Conservation (phyloP, 208 protist species). For the Acanthamoeba lenticulata region DNA sequence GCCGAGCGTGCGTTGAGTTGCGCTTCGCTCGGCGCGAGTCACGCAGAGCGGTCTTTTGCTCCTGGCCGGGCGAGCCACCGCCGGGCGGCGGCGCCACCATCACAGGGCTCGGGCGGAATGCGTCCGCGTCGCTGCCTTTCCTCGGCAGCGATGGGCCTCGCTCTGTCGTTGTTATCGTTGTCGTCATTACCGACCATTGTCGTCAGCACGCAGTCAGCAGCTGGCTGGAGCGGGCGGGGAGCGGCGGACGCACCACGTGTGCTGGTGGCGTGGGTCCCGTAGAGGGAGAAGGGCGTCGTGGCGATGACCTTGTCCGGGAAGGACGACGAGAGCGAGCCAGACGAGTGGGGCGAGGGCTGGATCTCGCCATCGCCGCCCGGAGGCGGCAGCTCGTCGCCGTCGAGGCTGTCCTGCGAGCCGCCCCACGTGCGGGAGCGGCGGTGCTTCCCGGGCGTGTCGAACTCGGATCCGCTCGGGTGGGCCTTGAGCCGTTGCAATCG, state of each 20-base stretch:
- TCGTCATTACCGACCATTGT: too few relatives aligned
- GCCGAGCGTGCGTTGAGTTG: background rate
- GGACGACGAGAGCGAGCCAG: too few relatives aligned
- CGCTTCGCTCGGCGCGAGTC: background rate
- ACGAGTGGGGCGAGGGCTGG: too few relatives aligned
- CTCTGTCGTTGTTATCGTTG: too few relatives aligned
- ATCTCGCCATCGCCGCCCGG: background rate
- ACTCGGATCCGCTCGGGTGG: background rate
- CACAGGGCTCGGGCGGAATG: too few relatives aligned
- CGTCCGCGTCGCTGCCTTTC: background rate
- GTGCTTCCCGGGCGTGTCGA: background rate
- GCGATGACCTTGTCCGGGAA: too few relatives aligned
- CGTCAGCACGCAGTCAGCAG: too few relatives aligned
- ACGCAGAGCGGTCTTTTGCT: background rate
- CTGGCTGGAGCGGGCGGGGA: too few relatives aligned
- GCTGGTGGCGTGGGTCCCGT: too few relatives aligned
- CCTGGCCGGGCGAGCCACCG: background rate
- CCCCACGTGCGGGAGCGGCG: slow-evolving; percentile 27
- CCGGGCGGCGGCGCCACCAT: background rate
- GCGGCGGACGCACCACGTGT: too few relatives aligned
- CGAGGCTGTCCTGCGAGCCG: background rate
- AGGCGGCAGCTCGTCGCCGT: background rate
- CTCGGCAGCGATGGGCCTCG: too few relatives aligned
- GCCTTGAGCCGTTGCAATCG: slow-evolving; percentile 11
- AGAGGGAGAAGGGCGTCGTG: too few relatives aligned